Conservation (phyloP, 139 green algal genomes). For the Axilococcus clingmanii region DNA sequence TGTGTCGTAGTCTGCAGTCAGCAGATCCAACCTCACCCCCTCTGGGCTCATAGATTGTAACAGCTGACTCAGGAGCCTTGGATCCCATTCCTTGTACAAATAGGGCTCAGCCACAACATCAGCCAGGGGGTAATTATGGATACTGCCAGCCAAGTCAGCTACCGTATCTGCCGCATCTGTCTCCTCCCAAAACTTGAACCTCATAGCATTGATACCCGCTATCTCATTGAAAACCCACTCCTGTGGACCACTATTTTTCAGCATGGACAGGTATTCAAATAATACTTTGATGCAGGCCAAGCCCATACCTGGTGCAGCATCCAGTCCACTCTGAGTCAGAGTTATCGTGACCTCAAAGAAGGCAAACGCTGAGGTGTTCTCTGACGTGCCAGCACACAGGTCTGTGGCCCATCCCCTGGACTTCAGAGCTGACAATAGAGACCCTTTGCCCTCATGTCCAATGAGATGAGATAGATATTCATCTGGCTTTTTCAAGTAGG, state of each 20-base stretch:
- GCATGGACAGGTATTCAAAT: conserved; percentile 79
- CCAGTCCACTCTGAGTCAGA: conserved; percentile 74
- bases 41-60: conserved; percentile 29
- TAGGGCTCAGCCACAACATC: conserved; percentile 47
- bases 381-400: conserved; percentile 71
- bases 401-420: conserved; percentile 64
- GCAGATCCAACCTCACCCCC: conserved; percentile 52
- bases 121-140: conserved; percentile 37
- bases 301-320: conserved; percentile 52
- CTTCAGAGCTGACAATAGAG: conserved; percentile 76
- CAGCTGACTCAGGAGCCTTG: conserved; percentile 43
- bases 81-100: conserved; percentile 59
- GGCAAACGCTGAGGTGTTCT: conserved; percentile 48
- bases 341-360: conserved; percentile 71
- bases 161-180: conserved; percentile 71
- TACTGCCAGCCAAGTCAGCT: conserved; percentile 36
- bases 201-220: conserved; percentile 55
- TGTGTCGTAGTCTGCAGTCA: conserved; percentile 37
- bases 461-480: conserved; percentile 89
- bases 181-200: conserved; percentile 65
- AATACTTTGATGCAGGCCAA: conserved; percentile 54
- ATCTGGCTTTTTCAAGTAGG: conserved; percentile 66
- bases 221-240: conserved; percentile 88
- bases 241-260: conserved; percentile 42
- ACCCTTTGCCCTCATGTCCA: conserved; percentile 83